Evolutionary conservation across 805 yeast species (phyloP).

Genomic region (Candida dajiaensis): DNA sequence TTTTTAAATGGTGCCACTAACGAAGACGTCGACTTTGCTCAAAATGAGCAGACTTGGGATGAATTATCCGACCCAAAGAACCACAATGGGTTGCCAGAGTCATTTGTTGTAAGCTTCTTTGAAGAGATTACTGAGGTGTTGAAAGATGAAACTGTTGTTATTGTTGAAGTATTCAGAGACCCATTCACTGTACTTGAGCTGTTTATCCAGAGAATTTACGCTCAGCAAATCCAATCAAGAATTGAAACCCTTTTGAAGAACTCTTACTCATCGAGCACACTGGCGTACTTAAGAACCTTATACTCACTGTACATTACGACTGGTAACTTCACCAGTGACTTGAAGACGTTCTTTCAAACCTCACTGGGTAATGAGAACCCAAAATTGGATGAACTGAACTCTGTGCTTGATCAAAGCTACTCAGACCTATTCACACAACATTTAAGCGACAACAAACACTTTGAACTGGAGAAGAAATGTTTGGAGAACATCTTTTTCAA

Average conservation of each 20-base stretch:
- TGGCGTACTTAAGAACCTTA: slow-evolving; percentile 72
- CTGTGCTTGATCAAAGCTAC: slow-evolving; percentile 62
- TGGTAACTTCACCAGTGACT: slow-evolving; percentile 53
- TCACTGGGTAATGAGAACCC: slow-evolving; percentile 38
- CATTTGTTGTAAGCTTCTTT: slow-evolving; percentile 44
- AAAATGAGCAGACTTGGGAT: slow-evolving; percentile 51
- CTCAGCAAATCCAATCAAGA: slow-evolving; percentile 57
- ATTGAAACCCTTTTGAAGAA: slow-evolving; percentile 53
- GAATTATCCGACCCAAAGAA: slow-evolving; percentile 53
- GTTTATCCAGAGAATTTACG: slow-evolving; percentile 71
- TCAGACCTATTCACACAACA: slow-evolving; percentile 71
- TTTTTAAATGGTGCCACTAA: slow-evolving; percentile 35
- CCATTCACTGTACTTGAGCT: slow-evolving; percentile 60
- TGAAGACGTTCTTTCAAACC: slow-evolving; percentile 51
- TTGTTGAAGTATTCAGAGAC: slow-evolving; percentile 65
- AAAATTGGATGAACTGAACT: slow-evolving; percentile 32
- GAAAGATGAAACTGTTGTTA: slow-evolving; percentile 66
- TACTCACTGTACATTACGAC: slow-evolving; percentile 59
- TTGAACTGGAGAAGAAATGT: slow-evolving; percentile 63
- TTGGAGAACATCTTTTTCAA: slow-evolving; percentile 38
- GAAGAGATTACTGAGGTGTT: slow-evolving; percentile 54
- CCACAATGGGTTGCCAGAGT: slow-evolving; percentile 43
- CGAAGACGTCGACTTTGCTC: slow-evolving; percentile 24
- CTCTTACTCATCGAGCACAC: slow-evolving; percentile 54
- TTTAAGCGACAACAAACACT: slow-evolving; percentile 60